phyloP scores from a whole-genome alignment of 192 early-diverging fungal species.

The Coemansia sp. region DNA sequence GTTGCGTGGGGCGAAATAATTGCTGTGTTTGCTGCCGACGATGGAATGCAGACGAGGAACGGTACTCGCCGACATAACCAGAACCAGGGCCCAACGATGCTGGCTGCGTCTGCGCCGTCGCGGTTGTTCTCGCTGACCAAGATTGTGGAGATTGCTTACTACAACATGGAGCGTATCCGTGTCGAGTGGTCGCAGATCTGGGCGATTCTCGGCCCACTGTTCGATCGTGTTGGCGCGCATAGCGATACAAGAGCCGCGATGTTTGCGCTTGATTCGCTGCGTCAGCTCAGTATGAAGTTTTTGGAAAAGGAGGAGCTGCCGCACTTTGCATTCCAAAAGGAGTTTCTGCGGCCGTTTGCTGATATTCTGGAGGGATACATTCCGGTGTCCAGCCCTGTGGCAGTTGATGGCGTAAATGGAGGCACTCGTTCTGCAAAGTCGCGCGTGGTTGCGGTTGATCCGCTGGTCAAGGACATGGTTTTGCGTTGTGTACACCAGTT shows the following conservation, averaged over 20 bases:
- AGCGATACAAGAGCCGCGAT: conserved; percentile 80
- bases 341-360: conserved; percentile 90
- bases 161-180: conserved; percentile 95
- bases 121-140: conserved; percentile 92
- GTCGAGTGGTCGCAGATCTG: conserved; percentile 95
- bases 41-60: neutral
- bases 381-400: conserved; percentile 44
- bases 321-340: conserved; percentile 93
- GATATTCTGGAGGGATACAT: conserved; percentile 75
- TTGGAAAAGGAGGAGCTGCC: conserved; percentile 93
- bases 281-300: conserved; percentile 92
- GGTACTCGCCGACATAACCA: neutral
- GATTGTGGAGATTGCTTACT: conserved; percentile 94
- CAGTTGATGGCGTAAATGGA: neutral
- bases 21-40: conserved; percentile 12
- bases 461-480: conserved; percentile 72
- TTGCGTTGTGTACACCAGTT: conserved; percentile 77
- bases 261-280: conserved; percentile 89
- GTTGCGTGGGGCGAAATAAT: conserved; percentile 88
- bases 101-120: conserved; percentile 51
- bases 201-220: conserved; percentile 79
- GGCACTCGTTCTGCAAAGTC: neutral
- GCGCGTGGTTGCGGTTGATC: conserved; percentile 17
- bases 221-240: conserved; percentile 85
- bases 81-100: neutral